Conservation (phyloP, 306 rosid genomes). For the Ormosia emarginata region DNA sequence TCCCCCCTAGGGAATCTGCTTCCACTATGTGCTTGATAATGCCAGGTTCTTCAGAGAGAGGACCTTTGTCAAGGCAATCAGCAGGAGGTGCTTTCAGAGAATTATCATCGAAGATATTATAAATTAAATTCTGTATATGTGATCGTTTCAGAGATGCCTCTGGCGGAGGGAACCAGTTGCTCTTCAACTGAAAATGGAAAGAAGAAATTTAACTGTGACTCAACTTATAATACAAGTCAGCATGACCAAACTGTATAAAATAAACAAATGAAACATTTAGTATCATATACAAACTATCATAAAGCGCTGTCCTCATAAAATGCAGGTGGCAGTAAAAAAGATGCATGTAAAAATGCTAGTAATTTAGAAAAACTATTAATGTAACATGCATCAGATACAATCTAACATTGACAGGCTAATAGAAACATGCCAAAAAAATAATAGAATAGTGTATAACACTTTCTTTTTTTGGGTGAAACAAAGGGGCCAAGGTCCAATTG, state of each 20-base stretch:
- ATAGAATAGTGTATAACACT: not conserved
- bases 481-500: not conserved
- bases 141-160: constrained; percentile 74
- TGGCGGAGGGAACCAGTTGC: constrained; percentile 60
- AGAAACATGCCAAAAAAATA: not conserved
- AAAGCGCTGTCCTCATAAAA: not conserved
- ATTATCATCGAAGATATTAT: constrained; percentile 40
- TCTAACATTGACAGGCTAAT: not conserved
- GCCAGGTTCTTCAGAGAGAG: constrained; percentile 16
- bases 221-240: not conserved
- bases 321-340: not conserved
- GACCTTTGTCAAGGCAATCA: constrained; percentile 31
- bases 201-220: constrained; percentile 2
- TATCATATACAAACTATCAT: not conserved
- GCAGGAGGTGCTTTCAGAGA: constrained; percentile 22
- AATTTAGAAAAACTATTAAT: not conserved
- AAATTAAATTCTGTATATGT: constrained; percentile 46
- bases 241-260: not conserved
- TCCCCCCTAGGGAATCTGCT: constrained; percentile 17
- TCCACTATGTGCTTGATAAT: constrained; percentile 27
- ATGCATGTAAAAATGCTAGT: not conserved
- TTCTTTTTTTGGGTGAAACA: not conserved
- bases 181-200: constrained; percentile 45
- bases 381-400: not conserved
- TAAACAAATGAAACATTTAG: not conserved